Evolutionary conservation across 305 asterid genomes (phyloP).

Genomic region (Caryopteris hybrid): DNA sequence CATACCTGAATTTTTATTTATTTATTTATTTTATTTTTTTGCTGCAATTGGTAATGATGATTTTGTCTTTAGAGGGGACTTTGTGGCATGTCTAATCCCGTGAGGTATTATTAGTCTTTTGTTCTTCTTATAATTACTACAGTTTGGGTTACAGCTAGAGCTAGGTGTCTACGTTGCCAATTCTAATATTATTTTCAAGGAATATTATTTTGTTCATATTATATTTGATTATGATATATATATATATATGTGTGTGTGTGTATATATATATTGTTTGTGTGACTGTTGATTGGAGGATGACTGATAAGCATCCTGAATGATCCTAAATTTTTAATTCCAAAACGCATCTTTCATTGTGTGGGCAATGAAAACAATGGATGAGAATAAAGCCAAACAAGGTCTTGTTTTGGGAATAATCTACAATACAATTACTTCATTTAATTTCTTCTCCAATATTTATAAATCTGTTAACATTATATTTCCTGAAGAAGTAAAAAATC

Average conservation of each 20-base stretch:
- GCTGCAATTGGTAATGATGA: slow-evolving; percentile 1
- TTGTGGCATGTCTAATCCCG: not conserved
- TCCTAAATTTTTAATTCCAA: too few species aligned
- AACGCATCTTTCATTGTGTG: too few species aligned
- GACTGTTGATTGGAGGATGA: too few species aligned
- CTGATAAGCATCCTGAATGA: too few species aligned
- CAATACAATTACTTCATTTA: not conserved
- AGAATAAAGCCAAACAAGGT: not conserved
- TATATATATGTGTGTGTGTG: too few species aligned
- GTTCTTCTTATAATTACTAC: not conserved
- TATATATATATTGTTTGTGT: too few species aligned
- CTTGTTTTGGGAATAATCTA: not conserved
- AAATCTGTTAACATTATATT: too few species aligned
- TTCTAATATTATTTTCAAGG: too few species aligned
- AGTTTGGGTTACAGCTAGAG: slow-evolving; percentile 19
- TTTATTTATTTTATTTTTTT: slow-evolving; percentile 2
- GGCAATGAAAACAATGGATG: not conserved
- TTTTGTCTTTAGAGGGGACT: not conserved
- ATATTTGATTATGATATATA: too few species aligned
- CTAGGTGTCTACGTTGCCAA: not conserved
- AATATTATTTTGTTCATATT: not conserved
- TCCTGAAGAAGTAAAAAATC: too few species aligned
- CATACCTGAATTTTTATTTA: too few species aligned
- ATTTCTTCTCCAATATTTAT: too few species aligned
- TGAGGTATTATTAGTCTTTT: slow-evolving; percentile 1